A percentile compares a stretch with the other conserved stretches of the same genome.
Conservation (phyloP, 306 rosid genomes). For the Cucurbita moschata region DNA sequence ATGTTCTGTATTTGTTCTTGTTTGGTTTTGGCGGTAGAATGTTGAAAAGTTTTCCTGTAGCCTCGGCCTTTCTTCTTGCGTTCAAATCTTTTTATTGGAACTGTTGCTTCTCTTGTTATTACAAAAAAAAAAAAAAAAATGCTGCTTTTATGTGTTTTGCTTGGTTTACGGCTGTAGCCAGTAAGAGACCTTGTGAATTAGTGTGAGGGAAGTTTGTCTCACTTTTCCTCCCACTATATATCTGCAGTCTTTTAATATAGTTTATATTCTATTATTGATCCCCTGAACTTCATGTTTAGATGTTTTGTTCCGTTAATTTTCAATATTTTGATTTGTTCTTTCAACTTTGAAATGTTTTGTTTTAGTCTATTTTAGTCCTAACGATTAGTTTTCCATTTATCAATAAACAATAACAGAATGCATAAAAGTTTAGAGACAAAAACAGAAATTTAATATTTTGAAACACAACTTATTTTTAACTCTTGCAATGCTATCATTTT, state of each 20-base stretch:
- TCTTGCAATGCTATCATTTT: background rate
- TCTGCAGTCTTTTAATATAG: background rate
- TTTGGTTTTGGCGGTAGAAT: background rate
- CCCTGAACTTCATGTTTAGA: background rate
- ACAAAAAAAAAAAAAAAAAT: background rate
- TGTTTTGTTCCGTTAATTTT: background rate
- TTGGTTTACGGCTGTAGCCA: background rate
- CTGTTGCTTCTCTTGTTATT: background rate
- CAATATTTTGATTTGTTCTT: background rate
- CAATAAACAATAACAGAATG: background rate
- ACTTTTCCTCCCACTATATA: background rate
- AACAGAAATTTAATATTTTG: background rate
- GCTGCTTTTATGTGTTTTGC: background rate
- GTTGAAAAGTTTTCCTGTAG: background rate
- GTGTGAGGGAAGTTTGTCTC: background rate
- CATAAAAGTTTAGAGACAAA: background rate
- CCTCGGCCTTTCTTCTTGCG: background rate
- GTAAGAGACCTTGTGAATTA: background rate
- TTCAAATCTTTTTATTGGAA: background rate
- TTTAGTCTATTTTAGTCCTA: background rate
- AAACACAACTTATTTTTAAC: background rate
- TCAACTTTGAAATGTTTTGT: background rate
- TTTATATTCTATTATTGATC: background rate
- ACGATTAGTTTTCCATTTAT: background rate
- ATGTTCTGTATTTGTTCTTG: background rate